A percentile compares a stretch with the other conserved stretches of the same genome.
phyloP scores from a whole-genome alignment of 495 filamentous ascomycete species.

The Talaromyces adpressus region DNA sequence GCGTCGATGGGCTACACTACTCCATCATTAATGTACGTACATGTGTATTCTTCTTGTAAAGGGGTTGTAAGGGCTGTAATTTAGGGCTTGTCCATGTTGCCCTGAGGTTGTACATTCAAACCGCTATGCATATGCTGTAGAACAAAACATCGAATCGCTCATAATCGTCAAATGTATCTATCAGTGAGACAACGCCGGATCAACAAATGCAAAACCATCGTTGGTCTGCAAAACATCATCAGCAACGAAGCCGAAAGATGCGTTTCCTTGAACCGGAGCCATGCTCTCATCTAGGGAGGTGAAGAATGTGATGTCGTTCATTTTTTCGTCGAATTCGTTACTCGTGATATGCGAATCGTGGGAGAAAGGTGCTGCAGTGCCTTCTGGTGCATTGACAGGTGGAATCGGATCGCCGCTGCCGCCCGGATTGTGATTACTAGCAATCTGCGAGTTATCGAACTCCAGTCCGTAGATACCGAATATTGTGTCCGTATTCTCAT shows the following conservation, averaged over 20 bases:
- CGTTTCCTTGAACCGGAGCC: background rate
- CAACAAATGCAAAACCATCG: background rate
- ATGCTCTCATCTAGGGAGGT: background rate
- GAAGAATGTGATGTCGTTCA: conserved; percentile 19
- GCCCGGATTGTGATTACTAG: background rate
- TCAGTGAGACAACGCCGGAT: background rate
- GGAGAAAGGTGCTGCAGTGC: background rate
- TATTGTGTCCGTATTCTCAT: conserved; percentile 23
- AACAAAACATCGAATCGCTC: background rate
- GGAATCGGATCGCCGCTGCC: background rate
- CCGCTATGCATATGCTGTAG: background rate
- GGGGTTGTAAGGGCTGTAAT: background rate
- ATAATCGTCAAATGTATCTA: background rate
- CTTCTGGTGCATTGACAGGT: background rate
- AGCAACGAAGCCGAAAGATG: background rate
- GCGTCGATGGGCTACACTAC: background rate
- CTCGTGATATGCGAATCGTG: conserved; percentile 12
- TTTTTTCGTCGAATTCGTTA: conserved; percentile 38
- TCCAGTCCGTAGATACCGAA: conserved; percentile 40
- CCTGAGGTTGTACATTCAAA: background rate
- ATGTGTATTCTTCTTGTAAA: background rate
- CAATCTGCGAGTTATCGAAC: conserved; percentile 17
- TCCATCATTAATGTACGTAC: too few species aligned
- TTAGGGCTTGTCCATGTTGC: background rate
- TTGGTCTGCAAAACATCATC: background rate